Evolutionary conservation across 768 basidiomycete genomes (phyloP), one percentile per base, ranked within the genome.

Genomic region (Serendipita sp.): DNA sequence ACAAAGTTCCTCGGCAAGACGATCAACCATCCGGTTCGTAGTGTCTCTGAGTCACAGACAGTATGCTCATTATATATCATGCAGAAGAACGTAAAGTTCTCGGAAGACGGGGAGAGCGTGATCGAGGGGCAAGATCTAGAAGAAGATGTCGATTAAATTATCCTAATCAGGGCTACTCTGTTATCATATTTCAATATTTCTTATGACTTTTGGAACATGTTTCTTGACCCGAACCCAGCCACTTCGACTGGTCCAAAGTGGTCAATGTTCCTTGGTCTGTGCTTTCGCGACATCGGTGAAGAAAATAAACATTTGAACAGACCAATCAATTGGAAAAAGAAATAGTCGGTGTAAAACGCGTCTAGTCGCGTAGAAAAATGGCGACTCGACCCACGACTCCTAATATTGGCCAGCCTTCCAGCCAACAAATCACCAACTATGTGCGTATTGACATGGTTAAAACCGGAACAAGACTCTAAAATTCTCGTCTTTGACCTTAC

Each of bases 1-100:
- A 92, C 90, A 5, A 92, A 92, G 72, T 91, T 89, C 68, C 76
- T 91, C 65, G 89, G 88, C 13, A 88, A 81, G 71, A 88, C 86
- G 8, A 72, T 73, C 2, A 76, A 75, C 7, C 76, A 78, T 60
- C 69, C 75, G 66, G 80, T 81, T 65, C 64, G 73, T 65, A 8
- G 35, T 38, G 15, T 52, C 32, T 32, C 23, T 28, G 64, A 36
- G 52, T 15, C 44, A 8, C 28, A 5, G n/a, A 51, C 3, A 15
- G 5, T 78, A 76, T 41, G 41, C 41, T 38, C 15, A 41, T 10
- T 48, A 32, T 15, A 52, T 4, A 68, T 13, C 41, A 41, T 41
- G 41, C 41, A 90, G 86, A 80, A 85, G 60, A 88, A 88, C 68
- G 82, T 91, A 56, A 86, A 83, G 69, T 85, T 91, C 66, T 88